Percentiles rank a stretch among this genome's conserved stretches.
phyloP scores from a whole-genome alignment of 2,329 filamentous ascomycete genomes.

The Ascochyta pisi region DNA sequence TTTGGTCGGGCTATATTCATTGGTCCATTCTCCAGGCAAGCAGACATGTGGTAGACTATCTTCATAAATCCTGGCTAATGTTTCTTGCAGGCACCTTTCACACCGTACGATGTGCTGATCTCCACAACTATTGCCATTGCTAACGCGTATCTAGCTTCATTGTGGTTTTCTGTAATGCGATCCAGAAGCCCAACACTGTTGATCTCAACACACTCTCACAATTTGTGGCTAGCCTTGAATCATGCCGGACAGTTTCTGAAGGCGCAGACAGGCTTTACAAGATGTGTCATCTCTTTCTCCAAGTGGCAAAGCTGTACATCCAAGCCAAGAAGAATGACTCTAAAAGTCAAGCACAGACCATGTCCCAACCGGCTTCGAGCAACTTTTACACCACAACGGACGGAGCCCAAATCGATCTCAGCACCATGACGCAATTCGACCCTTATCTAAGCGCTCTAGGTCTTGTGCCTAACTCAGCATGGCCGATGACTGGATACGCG shows the following conservation, averaged over 20 bases:
- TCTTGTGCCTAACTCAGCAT: slow-evolving; percentile 57
- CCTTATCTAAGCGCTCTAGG: slow-evolving; percentile 70
- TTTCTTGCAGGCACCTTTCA: slow-evolving; percentile 52
- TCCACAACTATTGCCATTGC: background rate
- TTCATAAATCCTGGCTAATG: slow-evolving; percentile 43
- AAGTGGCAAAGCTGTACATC: slow-evolving; percentile 67
- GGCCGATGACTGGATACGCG: slow-evolving; percentile 28
- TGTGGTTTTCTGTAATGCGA: slow-evolving; percentile 57
- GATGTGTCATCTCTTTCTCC: slow-evolving; percentile 68
- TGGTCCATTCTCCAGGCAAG: slow-evolving; percentile 37
- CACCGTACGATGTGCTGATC: slow-evolving; percentile 40
- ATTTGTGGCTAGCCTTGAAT: slow-evolving; percentile 64
- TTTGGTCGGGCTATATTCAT: slow-evolving; percentile 47
- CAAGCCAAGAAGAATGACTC: slow-evolving; percentile 62
- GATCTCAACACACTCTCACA: slow-evolving; percentile 64
- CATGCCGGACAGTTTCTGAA: slow-evolving; percentile 61
- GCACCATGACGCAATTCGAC: slow-evolving; percentile 59
- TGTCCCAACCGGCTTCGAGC: slow-evolving; percentile 5
- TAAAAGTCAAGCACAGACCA: slow-evolving; percentile 2
- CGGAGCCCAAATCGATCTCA: slow-evolving; percentile 28
- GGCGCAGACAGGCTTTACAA: slow-evolving; percentile 66
- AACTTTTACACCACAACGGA: slow-evolving; percentile 24
- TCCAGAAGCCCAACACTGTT: slow-evolving; percentile 59
- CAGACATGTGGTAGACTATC: background rate
- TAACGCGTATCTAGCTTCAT: slow-evolving; percentile 46